Conservation (phyloP, 2,329 filamentous ascomycete species). For the Cyphellophora attinorum region DNA sequence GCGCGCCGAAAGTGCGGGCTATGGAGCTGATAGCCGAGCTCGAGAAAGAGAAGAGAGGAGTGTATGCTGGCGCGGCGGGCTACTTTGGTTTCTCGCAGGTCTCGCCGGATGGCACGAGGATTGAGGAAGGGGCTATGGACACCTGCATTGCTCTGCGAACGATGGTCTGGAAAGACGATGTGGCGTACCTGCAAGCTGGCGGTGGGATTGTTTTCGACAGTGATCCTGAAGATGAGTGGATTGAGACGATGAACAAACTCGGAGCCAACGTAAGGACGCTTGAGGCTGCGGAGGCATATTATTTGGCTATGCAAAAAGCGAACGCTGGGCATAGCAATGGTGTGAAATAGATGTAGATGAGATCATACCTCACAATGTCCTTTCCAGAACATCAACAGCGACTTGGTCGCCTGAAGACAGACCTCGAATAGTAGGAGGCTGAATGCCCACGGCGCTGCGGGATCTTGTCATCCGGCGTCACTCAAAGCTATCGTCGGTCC, state of each 20-base stretch:
- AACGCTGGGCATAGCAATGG: constrained; percentile 10
- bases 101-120: constrained; percentile 47
- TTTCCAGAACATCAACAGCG: neutral
- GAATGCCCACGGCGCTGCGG: no score
- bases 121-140: constrained; percentile 79
- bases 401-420: neutral
- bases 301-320: constrained; percentile 34
- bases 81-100: constrained; percentile 86
- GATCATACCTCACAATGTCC: constrained; percentile 1
- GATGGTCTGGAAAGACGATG: constrained; percentile 85
- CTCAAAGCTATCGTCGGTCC: no score
- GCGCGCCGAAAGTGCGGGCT: constrained; percentile 87
- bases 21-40: constrained; percentile 97
- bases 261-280: constrained; percentile 85
- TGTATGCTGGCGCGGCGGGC: constrained; percentile 92
- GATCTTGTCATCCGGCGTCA: no score
- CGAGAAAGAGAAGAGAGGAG: constrained; percentile 84
- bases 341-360: constrained; percentile 6
- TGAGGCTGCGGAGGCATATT: constrained; percentile 66
- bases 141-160: constrained; percentile 76
- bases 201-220: constrained; percentile 94
- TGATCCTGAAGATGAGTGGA: constrained; percentile 81
- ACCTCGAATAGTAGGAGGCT: no score
- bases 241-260: constrained; percentile 95
- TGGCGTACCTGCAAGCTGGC: constrained; percentile 78